Evolutionary conservation across 129 eudicot species (phyloP).

Genomic region (Saposhnikovia divaricata): DNA sequence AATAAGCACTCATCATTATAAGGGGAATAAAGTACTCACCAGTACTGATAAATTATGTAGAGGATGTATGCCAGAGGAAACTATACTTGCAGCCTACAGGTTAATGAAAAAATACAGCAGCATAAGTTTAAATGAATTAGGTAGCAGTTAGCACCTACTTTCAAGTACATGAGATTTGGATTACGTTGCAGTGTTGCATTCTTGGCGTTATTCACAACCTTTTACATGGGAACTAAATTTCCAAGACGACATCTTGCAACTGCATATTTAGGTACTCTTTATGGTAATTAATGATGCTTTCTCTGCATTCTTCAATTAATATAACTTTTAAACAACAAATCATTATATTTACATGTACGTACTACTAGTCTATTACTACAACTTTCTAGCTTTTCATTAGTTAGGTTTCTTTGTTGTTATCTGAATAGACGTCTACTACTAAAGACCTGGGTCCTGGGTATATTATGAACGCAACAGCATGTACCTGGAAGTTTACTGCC

Average conservation of each 20-base stretch:
- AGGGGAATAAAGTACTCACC: slow-evolving; percentile 23
- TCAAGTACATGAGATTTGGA: neutral
- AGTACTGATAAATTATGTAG: slow-evolving; percentile 47
- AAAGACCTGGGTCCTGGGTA: neutral
- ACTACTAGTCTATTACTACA: too few relatives aligned
- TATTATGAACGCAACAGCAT: slow-evolving; percentile 10
- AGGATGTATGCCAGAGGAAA: slow-evolving; percentile 77
- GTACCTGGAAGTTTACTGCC: slow-evolving; percentile 77
- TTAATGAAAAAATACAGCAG: slow-evolving; percentile 6
- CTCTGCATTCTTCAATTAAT: neutral
- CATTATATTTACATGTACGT: neutral
- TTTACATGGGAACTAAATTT: neutral
- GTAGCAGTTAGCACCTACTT: neutral
- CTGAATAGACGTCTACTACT: neutral
- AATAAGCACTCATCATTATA: neutral
- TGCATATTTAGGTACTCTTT: neutral
- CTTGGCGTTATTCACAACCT: neutral
- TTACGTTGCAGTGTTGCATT: neutral
- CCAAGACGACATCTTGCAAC: neutral
- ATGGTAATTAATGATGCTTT: neutral
- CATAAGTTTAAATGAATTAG: slow-evolving; percentile 1
- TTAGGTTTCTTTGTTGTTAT: neutral
- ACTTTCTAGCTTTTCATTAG: neutral
- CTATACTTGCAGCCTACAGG: slow-evolving; percentile 71
- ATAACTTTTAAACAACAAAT: neutral